These are phyloP conservation scores for Withania somnifera DNA, from an alignment of 305 asterid genomes.

Conservation along the genomic window DNA sequence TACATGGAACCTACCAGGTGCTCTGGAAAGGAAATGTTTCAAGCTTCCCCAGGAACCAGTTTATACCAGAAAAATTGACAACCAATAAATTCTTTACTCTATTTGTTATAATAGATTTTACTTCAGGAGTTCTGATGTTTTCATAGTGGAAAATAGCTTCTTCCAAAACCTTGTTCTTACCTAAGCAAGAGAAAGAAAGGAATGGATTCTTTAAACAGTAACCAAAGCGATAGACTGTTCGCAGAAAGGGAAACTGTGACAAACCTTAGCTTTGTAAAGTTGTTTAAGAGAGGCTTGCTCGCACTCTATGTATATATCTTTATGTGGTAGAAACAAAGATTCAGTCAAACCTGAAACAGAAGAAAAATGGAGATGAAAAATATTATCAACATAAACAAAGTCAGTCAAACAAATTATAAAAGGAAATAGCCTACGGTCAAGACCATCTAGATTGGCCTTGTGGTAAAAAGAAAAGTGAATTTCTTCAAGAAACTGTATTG, in stretches of 20 bases:
- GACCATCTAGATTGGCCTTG: neutral
- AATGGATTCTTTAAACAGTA: neutral
- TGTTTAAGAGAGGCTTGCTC: constrained; percentile 92
- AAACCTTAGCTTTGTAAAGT: constrained; percentile 79
- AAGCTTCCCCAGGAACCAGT: neutral
- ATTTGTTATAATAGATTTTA: neutral
- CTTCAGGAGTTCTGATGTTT: neutral
- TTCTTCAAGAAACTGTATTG: neutral
- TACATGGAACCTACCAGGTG: neutral
- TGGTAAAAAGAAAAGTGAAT: neutral
- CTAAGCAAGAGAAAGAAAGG: constrained; percentile 4
- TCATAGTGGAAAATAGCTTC: neutral
- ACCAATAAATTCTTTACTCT: neutral
- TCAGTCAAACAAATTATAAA: neutral
- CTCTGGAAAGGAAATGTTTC: neutral
- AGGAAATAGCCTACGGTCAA: neutral
- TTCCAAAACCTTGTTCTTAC: neutral
- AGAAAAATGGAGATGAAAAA: constrained; percentile 4
- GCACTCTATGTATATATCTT: constrained; percentile 74
- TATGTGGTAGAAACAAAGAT: constrained; percentile 78
- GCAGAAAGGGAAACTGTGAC: neutral
- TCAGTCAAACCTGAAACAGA: constrained; percentile 71
- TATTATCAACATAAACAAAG: neutral
- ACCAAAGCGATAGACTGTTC: neutral
- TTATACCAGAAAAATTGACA: neutral